These are phyloP conservation scores for Agrocybe pediades DNA, from an alignment of 768 basidiomycete species.

Conservation along the genomic window DNA sequence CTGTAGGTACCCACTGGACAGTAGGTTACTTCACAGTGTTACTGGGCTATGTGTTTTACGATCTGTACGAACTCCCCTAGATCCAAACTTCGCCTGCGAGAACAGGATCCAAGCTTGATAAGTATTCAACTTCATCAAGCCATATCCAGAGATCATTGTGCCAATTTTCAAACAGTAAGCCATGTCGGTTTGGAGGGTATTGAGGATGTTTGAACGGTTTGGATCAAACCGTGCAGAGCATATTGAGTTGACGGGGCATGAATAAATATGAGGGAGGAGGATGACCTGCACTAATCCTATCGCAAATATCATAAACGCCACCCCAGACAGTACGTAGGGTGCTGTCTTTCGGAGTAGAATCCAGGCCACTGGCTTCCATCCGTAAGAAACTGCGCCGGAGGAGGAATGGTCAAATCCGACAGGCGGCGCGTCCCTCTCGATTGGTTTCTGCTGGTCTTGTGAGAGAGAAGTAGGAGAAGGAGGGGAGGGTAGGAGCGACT, in stretches of 20 bases:
- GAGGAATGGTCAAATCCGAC: too few species aligned
- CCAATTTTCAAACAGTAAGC: neutral
- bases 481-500: too few species aligned
- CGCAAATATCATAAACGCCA: neutral
- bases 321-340: neutral
- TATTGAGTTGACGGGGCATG: neutral
- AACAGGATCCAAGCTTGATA: neutral
- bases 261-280: constrained; percentile 2
- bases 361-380: neutral
- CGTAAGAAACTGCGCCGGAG: too few species aligned
- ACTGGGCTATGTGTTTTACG: neutral
- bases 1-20: too few species aligned
- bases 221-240: constrained; percentile 1
- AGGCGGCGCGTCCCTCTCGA: too few species aligned
- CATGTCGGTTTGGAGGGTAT: neutral
- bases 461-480: too few species aligned
- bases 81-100: too few species aligned
- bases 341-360: neutral
- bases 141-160: neutral
- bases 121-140: neutral
- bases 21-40: too few species aligned
- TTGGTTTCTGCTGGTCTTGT: too few species aligned
- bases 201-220: neutral
- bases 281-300: neutral
- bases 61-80: too few species aligned